Conservation (phyloP, 176 grass and related monocot genomes). For the Eragrostis nindensis region DNA sequence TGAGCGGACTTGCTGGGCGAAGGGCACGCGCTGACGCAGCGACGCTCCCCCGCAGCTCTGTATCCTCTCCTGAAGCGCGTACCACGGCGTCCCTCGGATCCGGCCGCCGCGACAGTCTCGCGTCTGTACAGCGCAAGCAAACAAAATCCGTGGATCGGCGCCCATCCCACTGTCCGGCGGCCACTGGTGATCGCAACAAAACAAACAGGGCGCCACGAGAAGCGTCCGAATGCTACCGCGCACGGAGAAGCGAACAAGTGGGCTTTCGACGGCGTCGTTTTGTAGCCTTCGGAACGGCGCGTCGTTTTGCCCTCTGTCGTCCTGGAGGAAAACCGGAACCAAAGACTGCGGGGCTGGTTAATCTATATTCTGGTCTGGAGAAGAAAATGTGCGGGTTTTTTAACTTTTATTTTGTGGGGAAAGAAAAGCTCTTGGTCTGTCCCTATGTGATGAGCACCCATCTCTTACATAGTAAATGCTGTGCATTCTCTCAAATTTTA, state of each 20-base stretch:
- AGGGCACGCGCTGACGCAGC: no score
- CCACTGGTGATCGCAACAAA: neutral
- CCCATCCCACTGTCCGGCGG: neutral
- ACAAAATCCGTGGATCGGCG: slow-evolving; percentile 17
- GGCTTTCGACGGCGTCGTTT: slow-evolving; percentile 9
- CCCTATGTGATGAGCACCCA: neutral
- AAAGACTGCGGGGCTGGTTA: no score
- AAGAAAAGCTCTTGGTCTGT: neutral
- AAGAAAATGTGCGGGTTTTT: neutral
- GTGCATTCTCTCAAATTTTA: no score
- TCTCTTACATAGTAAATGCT: no score
- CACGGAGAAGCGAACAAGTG: slow-evolving; percentile 15
- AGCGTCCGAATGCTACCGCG: neutral
- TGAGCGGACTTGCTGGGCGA: no score
- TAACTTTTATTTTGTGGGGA: neutral
- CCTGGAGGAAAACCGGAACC: neutral
- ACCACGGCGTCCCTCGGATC: slow-evolving; percentile 14
- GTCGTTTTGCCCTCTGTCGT: neutral
- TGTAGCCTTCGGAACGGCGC: neutral
- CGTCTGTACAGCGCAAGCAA: slow-evolving; percentile 19
- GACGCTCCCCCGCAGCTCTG: neutral
- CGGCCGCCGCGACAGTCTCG: slow-evolving; percentile 22
- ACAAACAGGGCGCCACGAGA: neutral
- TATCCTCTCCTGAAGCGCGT: neutral
- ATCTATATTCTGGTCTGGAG: neutral